These are phyloP conservation scores for Halophytophthora polymorphica DNA, from an alignment of 352 stramenopile genomes.

Conservation along the genomic window DNA sequence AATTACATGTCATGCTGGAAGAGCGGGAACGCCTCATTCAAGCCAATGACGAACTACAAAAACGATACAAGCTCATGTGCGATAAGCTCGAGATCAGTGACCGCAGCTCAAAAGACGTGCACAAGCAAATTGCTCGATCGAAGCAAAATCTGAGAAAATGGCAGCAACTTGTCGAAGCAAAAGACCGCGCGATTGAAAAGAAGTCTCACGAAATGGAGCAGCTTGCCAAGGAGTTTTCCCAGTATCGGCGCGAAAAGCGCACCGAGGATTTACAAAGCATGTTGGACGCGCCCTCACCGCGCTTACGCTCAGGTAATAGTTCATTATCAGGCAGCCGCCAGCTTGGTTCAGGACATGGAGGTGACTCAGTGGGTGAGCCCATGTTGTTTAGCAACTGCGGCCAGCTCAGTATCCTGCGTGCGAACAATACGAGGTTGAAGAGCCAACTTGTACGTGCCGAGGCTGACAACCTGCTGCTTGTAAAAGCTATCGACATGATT, in stretches of 20 bases:
- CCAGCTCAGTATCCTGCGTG: constrained; percentile 36
- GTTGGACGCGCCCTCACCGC: constrained; percentile 9
- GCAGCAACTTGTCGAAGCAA: constrained; percentile 41
- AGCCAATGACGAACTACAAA: constrained; percentile 20
- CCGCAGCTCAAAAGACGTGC: constrained; percentile 27
- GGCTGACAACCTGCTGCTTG: constrained; percentile 58
- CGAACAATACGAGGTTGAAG: constrained; percentile 46
- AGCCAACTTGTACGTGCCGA: constrained; percentile 63
- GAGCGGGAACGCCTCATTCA: constrained; percentile 36
- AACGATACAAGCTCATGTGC: constrained; percentile 15
- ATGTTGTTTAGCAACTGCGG: constrained; percentile 16
- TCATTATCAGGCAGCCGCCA: too few relatives aligned
- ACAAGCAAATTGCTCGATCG: constrained; percentile 34
- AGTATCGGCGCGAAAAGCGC: constrained; percentile 30
- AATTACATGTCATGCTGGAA: constrained; percentile 26
- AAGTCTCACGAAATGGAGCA: constrained; percentile 32
- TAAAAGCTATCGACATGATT: constrained; percentile 60
- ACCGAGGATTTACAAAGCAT: constrained; percentile 32
- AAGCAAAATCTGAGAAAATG: constrained; percentile 61
- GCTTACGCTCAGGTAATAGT: too few relatives aligned
- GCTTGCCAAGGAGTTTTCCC: constrained; percentile 24
- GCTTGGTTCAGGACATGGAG: constrained; percentile 3
- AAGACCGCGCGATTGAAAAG: constrained; percentile 28
- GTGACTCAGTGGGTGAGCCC: constrained; percentile 1
- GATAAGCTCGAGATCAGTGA: constrained; percentile 22